phyloP scores from a whole-genome alignment of 257 asterid genomes.

The Solanum pinnatisectum region DNA sequence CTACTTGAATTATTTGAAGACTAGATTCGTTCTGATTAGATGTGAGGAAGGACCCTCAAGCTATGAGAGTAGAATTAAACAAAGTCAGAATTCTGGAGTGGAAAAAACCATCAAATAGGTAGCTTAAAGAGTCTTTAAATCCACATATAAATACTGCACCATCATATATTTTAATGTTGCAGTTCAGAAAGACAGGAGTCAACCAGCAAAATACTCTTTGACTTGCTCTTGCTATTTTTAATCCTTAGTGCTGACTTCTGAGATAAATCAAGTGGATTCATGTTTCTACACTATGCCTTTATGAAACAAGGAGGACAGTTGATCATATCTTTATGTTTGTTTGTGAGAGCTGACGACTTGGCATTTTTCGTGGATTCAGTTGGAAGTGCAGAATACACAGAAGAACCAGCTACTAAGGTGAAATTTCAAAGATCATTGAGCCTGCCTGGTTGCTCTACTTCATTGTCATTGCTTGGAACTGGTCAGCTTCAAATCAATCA shows the following conservation, averaged over 20 bases:
- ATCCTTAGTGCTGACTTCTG: neutral
- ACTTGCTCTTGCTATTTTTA: neutral
- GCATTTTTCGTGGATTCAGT: conserved; percentile 13
- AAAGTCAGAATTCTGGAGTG: neutral
- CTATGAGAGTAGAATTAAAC: neutral
- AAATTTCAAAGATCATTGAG: conserved; percentile 52
- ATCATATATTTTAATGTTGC: neutral
- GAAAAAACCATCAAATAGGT: neutral
- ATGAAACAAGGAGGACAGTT: neutral
- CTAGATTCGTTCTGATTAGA: neutral
- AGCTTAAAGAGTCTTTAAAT: neutral
- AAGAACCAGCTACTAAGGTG: conserved; percentile 80
- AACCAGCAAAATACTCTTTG: neutral
- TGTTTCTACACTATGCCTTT: neutral
- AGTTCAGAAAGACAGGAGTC: neutral
- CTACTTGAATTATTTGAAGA: neutral
- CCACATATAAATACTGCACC: neutral
- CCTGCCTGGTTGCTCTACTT: conserved; percentile 63
- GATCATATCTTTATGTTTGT: neutral
- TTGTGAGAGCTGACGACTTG: neutral
- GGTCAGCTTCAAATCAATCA: conserved; percentile 37
- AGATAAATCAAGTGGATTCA: neutral
- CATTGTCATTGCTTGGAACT: conserved; percentile 67
- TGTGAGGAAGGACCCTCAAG: neutral
- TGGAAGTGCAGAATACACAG: conserved; percentile 37